Base-by-base conservation (phyloP, 2,329 filamentous ascomycete genomes). In the Hymenoscyphus albidus region DNA sequence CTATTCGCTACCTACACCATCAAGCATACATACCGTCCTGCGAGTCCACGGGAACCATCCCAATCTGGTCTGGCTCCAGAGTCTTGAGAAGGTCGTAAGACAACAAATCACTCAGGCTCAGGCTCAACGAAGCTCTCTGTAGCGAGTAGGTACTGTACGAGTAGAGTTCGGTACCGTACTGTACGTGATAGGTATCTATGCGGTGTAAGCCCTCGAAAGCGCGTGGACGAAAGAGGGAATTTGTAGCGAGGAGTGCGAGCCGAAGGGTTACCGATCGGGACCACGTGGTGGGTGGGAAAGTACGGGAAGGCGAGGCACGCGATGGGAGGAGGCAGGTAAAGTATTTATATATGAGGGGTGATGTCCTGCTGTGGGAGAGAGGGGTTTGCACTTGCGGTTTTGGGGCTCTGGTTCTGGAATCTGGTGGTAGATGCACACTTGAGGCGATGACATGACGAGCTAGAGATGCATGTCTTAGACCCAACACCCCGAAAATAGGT, bases 381-480 rank as follows among this genome's bases (percentile, higher is more conserved):
- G 27, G 27, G 27, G 27, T 3, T 27, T 27, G 27, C 27, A 27
- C 27, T 27, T 27, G 27, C 27, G 27, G 27, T 27, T 27, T 27
- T 27, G 27, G 27, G 27, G 2, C 27, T 27, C 27, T 22, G 3
- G n/a, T 10, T 18, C n/a, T 51, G 44, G 22, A 18, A 51, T 18
- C n/a, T 51, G n/a, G 7, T 18, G 44, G 22, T 22, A 22, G 22
- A 22, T 22, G 22, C 27, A 27, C 27, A 27, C 27, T 27, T 27
- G n/a, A 51, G 44, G 44, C n/a, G 44, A 18, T 51, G 44, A 22
- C n/a, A 18, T 22, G 42, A 6, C n/a, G 44, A 51, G 44, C 44
- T 22, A 51, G n/a, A 22, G n/a, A n/a, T 51, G 44, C 44, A 51
- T 51, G 44, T 51, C 44, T 51, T 51, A 48, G 44, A 51, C 44